These are phyloP conservation scores for Acaromyces ingoldii DNA, from an alignment of 1,284 basidiomycete species.

Conservation along the genomic window DNA sequence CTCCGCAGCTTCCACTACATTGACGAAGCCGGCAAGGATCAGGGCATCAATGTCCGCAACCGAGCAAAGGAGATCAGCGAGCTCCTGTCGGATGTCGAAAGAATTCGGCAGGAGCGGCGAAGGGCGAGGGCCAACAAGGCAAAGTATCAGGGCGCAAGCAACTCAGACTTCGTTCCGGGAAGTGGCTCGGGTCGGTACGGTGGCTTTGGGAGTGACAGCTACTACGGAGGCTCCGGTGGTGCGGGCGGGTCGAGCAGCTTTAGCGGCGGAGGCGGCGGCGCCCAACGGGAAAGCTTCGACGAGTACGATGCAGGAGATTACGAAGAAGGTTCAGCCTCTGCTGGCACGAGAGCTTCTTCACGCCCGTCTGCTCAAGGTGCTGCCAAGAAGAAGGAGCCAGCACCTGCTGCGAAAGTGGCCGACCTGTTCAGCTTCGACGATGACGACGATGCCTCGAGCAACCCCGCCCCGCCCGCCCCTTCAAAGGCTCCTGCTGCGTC, in stretches of 20 bases:
- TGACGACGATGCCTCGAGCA: too few species aligned
- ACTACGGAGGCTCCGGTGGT: constrained; percentile 50
- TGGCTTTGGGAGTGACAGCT: constrained; percentile 71
- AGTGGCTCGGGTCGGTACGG: constrained; percentile 65
- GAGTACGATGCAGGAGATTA: constrained; percentile 97
- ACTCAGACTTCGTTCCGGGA: constrained; percentile 65
- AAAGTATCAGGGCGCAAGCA: constrained; percentile 85
- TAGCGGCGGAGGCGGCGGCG: constrained; percentile 58
- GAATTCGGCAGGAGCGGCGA: constrained; percentile 78
- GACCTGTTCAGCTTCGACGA: constrained; percentile 75
- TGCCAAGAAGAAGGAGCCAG: constrained; percentile 32
- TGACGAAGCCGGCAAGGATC: constrained; percentile 97
- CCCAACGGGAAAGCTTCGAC: constrained; percentile 60
- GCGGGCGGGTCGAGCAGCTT: constrained; percentile 50
- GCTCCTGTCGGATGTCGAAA: constrained; percentile 82
- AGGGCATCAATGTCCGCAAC: constrained; percentile 96
- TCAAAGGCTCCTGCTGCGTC: constrained; percentile 3
- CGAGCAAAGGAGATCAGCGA: constrained; percentile 86
- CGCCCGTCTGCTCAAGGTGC: constrained; percentile 14
- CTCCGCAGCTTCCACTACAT: constrained; percentile 96
- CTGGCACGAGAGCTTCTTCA: constrained; percentile 12
- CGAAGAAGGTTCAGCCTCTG: constrained; percentile 58
- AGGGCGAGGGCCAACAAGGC: constrained; percentile 88
- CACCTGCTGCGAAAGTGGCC: constrained; percentile 53
- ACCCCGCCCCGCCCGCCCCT: constrained; percentile 53